These are phyloP conservation scores for Notholithocarpus densiflorus DNA, from an alignment of 306 rosid genomes.

Conservation along the genomic window DNA sequence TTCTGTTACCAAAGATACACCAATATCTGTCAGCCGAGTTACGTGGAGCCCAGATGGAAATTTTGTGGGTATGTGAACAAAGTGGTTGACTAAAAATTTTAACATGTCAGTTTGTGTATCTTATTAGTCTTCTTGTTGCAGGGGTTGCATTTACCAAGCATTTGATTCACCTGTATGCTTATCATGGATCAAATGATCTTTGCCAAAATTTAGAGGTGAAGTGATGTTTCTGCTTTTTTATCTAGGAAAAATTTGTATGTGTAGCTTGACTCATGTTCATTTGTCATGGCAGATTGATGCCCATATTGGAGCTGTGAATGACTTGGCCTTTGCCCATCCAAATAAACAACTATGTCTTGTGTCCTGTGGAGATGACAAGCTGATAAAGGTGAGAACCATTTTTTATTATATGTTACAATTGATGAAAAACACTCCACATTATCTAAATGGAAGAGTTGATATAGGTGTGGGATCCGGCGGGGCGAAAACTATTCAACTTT, in stretches of 20 bases:
- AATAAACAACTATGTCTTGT: conserved; percentile 73
- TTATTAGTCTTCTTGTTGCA: conserved; percentile 38
- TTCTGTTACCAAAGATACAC: conserved; percentile 45
- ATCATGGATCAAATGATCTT: conserved; percentile 61
- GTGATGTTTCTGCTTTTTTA: conserved; percentile 15
- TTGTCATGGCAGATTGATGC: conserved; percentile 65
- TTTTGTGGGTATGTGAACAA: conserved; percentile 67
- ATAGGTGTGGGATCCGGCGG: conserved; percentile 83
- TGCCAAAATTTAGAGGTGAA: conserved; percentile 66
- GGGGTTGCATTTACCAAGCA: conserved; percentile 88
- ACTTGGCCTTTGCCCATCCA: conserved; percentile 88
- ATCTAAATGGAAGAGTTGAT: conserved; percentile 31
- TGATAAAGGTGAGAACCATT: conserved; percentile 60
- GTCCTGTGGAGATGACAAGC: conserved; percentile 87
- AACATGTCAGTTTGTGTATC: conserved; percentile 18
- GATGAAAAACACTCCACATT: conserved; percentile 14
- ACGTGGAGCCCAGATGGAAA: conserved; percentile 88
- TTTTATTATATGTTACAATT: conserved; percentile 16
- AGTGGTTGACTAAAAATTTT: conserved; percentile 20
- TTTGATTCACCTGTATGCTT: conserved; percentile 77
- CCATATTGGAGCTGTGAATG: conserved; percentile 82
- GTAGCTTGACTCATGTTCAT: conserved; percentile 23
- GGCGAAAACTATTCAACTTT: conserved; percentile 59
- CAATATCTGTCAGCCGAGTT: conserved; percentile 74
- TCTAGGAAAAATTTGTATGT: conserved; percentile 21